A percentile compares a stretch with the other conserved stretches of the same genome.
Evolutionary conservation across 768 basidiomycete species (phyloP).

Genomic region (Auricularia sp.): DNA sequence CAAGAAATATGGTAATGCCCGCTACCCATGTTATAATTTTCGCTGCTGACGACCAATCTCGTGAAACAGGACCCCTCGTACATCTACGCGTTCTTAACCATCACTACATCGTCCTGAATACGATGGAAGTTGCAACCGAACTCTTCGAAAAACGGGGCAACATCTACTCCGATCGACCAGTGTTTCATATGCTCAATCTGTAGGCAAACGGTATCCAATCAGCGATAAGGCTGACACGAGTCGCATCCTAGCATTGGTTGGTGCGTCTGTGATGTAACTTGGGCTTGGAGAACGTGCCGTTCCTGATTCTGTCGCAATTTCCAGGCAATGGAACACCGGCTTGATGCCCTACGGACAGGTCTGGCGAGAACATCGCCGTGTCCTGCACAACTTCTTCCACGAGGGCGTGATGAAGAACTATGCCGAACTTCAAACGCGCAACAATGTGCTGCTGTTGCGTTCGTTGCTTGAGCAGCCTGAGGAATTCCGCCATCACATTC

Average conservation of each 20-base stretch:
- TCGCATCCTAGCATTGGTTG: background rate
- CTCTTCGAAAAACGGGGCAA: no score
- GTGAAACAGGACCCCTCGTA: no score
- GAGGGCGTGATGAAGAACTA: slow-evolving; percentile 23
- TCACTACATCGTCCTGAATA: no score
- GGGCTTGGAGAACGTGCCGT: background rate
- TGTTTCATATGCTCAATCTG: background rate
- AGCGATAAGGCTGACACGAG: background rate
- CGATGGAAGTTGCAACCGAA: no score
- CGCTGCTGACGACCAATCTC: no score
- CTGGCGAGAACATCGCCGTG: slow-evolving; percentile 30
- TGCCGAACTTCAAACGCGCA: slow-evolving; percentile 20
- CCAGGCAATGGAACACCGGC: slow-evolving; percentile 21
- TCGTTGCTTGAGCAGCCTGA: background rate
- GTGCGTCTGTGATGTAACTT: background rate
- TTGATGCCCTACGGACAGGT: slow-evolving; percentile 26
- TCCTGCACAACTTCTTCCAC: slow-evolving; percentile 29
- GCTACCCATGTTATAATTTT: no score
- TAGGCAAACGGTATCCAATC: background rate
- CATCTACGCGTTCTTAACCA: no score
- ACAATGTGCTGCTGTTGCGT: background rate
- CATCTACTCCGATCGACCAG: background rate
- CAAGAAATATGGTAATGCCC: no score
- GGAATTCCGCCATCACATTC: background rate
- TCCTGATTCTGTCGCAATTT: background rate